Evolutionary conservation across 257 asterid species (phyloP), one percentile per base, ranked within the genome.

Genomic region (Primulina eburnea): DNA sequence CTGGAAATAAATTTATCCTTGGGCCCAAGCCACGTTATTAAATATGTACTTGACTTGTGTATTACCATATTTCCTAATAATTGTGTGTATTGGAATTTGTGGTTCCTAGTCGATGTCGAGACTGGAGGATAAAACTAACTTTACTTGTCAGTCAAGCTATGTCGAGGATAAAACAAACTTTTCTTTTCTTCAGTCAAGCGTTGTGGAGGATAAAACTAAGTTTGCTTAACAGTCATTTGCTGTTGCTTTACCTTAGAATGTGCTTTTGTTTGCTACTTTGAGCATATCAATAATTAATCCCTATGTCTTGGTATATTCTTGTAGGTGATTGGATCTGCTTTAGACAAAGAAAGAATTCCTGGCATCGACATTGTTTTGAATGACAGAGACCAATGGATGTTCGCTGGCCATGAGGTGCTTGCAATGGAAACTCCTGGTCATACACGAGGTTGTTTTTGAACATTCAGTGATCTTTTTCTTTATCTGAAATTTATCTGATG

Each of bases 371-470:
- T 93, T 64, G 85, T 80, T 58, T 73, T 93, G 73, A 82, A 81
- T 69, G 96, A 90, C 78, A 97, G 96, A 30, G 99, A 90, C 75
- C 87, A 89, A 71, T 93, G 99, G 99, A 89, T 82, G 99, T 90
- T 93, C 82, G 99, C 99, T 68, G 82, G 97, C 75, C 99, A 93
- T 77, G 96, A 90, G 82, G 99, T 90, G 81, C 79, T 78, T 74
- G 87, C 91, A 75, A 78, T 87, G 85, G 89, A 69, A 32, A 93
- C 99, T 76, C 97, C 99, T 33, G 99, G 99, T 62, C 97, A 93
- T 71, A 93, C 99, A 56, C 82, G 78, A 90, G 99, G 99, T 93
- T 81, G 75, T 67, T 47, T 37, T 67, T 77, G 57, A 62, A 56
- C 18, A 77, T 77, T 79, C 53, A 64, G 20, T 65, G 30, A 33